phyloP scores from a whole-genome alignment of 768 basidiomycete genomes.

The Tylopilus sp. region DNA sequence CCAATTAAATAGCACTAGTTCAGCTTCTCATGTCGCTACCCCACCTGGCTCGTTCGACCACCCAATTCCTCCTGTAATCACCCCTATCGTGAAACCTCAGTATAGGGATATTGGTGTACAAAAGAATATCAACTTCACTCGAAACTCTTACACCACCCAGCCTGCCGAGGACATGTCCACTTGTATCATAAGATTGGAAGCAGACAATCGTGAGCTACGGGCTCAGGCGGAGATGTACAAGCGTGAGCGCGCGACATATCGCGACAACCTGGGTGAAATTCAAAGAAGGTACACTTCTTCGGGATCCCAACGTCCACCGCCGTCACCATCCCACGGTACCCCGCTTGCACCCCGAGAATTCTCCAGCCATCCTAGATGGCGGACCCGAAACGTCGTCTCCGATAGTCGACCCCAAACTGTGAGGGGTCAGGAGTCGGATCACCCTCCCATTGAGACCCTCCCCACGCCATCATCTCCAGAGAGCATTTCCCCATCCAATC shows the following conservation, averaged over 20 bases:
- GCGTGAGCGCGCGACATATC: slow-evolving; percentile 4
- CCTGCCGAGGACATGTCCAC: slow-evolving; percentile 2
- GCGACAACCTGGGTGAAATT: slow-evolving; percentile 12
- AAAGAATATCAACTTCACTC: slow-evolving; percentile 21
- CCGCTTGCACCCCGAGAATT: neutral
- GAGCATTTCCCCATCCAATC: neutral
- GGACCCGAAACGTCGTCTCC: neutral
- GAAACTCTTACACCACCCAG: neutral
- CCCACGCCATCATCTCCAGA: slow-evolving; percentile 11
- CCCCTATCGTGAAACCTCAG: neutral
- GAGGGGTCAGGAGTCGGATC: slow-evolving; percentile 2
- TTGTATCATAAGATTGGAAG: slow-evolving; percentile 19
- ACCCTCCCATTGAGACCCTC: slow-evolving; percentile 18
- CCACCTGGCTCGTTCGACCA: slow-evolving; percentile 4
- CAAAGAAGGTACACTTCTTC: slow-evolving; percentile 3
- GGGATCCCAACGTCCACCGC: neutral
- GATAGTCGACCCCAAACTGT: neutral
- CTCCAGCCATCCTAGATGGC: slow-evolving; percentile 20
- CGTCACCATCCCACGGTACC: neutral
- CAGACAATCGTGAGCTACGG: slow-evolving; percentile 13
- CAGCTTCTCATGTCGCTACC: slow-evolving; percentile 5
- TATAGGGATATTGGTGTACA: slow-evolving; percentile 25
- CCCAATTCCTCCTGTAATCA: slow-evolving; percentile 1
- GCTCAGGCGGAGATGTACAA: slow-evolving; percentile 5
- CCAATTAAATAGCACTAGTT: slow-evolving; percentile 18